phyloP scores from a whole-genome alignment of 2,329 filamentous ascomycete genomes.

The Chrysosporium keratinophilum region DNA sequence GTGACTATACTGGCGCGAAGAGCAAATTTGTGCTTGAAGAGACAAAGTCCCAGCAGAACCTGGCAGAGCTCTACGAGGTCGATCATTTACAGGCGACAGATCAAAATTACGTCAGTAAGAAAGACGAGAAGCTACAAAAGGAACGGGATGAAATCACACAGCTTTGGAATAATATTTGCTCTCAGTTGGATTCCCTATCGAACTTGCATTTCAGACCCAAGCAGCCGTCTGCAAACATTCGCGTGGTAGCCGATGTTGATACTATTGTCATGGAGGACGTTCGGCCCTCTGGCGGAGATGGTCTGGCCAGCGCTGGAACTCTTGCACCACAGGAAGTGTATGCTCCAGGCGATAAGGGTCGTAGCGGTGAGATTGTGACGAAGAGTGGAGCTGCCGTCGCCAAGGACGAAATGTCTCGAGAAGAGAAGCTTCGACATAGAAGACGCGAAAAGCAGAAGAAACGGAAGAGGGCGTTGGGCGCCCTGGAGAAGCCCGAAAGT shows the following conservation, averaged over 20 bases:
- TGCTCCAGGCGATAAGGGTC: slow-evolving; percentile 58
- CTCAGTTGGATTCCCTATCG: slow-evolving; percentile 75
- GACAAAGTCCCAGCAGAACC: slow-evolving; percentile 71
- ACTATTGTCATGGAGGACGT: slow-evolving; percentile 92
- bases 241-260: slow-evolving; percentile 82
- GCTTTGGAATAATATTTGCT: slow-evolving; percentile 71
- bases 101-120: slow-evolving; percentile 67
- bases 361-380: slow-evolving; percentile 60
- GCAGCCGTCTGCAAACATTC: slow-evolving; percentile 67
- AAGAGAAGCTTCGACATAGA: slow-evolving; percentile 68
- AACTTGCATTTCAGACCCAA: slow-evolving; percentile 96
- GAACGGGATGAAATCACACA: slow-evolving; percentile 74
- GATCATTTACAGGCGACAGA: slow-evolving; percentile 73
- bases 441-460: slow-evolving; percentile 78
- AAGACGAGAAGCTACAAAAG: slow-evolving; percentile 69
- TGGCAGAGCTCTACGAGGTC: slow-evolving; percentile 90
- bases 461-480: slow-evolving; percentile 49
- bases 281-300: slow-evolving; percentile 68
- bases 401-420: slow-evolving; percentile 74
- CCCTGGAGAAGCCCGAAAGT: slow-evolving; percentile 37
- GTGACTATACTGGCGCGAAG: slow-evolving; percentile 52
- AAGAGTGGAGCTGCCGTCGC: slow-evolving; percentile 69
- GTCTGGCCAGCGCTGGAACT: slow-evolving; percentile 49
- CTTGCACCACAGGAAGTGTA: slow-evolving; percentile 94
- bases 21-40: slow-evolving; percentile 76